A percentile compares a stretch with the other conserved stretches of the same genome.
These are phyloP conservation scores for Galeopsis tetrahit DNA, from an alignment of 257 asterid species.

Conservation along the genomic window DNA sequence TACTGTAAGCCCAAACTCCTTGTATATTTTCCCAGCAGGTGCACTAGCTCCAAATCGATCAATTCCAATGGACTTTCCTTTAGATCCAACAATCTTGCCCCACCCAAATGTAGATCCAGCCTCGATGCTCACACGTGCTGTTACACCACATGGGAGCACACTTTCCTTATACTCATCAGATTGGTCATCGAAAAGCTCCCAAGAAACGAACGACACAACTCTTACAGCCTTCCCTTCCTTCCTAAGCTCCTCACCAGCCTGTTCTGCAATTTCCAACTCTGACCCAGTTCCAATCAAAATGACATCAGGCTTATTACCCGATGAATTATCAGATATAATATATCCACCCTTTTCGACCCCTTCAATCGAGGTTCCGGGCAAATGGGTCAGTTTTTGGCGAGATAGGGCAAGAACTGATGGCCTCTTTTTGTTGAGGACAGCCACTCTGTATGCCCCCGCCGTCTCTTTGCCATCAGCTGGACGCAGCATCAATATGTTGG, in stretches of 20 bases:
- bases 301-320: slow-evolving; percentile 72
- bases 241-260: slow-evolving; percentile 74
- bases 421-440: slow-evolving; percentile 66
- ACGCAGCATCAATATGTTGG: slow-evolving; percentile 76
- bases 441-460: slow-evolving; percentile 81
- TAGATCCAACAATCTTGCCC: slow-evolving; percentile 62
- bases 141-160: slow-evolving; percentile 64
- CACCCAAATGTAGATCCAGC: slow-evolving; percentile 86
- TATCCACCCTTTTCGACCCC: slow-evolving; percentile 78
- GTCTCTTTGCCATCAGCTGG: slow-evolving; percentile 95
- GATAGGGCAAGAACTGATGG: slow-evolving; percentile 84
- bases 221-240: slow-evolving; percentile 80
- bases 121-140: slow-evolving; percentile 83
- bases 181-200: slow-evolving; percentile 84
- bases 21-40: slow-evolving; percentile 73
- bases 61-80: slow-evolving; percentile 79
- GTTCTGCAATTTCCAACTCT: slow-evolving; percentile 76
- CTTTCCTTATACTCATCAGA: slow-evolving; percentile 78
- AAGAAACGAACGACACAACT: slow-evolving; percentile 78
- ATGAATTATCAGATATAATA: slow-evolving; percentile 59
- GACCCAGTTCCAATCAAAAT: slow-evolving; percentile 83
- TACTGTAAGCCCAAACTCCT: slow-evolving; percentile 74
- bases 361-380: slow-evolving; percentile 72
- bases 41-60: slow-evolving; percentile 84
- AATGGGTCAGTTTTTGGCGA: slow-evolving; percentile 73